Conservation (phyloP, 140 eudicot genomes). For the Flaveria floridana region DNA sequence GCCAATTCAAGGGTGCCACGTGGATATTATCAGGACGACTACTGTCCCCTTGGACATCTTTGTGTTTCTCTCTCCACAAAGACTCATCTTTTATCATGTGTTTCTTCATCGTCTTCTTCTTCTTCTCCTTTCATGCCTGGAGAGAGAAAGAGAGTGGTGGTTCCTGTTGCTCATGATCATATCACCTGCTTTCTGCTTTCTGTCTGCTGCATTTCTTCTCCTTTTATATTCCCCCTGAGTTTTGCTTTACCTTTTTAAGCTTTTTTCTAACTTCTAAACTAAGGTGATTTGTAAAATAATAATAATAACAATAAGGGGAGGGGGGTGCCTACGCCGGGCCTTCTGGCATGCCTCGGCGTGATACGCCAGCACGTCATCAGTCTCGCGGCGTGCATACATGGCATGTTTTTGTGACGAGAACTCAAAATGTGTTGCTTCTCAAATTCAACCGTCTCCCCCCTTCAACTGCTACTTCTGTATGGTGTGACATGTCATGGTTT, state of each 20-base stretch:
- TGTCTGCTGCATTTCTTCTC: constrained; percentile 25
- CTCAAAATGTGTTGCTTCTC: too few species aligned
- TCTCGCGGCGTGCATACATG: too few species aligned
- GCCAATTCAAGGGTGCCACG: constrained; percentile 50
- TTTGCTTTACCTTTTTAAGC: constrained; percentile 20
- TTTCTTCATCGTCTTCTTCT: constrained; percentile 3
- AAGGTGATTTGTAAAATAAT: too few species aligned
- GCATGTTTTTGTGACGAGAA: too few species aligned
- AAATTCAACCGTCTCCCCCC: too few species aligned
- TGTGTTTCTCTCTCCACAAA: constrained; percentile 17
- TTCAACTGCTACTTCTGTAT: too few species aligned
- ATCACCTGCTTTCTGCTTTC: constrained; percentile 22
- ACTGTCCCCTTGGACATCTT: constrained; percentile 39
- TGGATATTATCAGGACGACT: constrained; percentile 43
- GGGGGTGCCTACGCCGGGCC: too few species aligned
- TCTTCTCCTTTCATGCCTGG: constrained; percentile 10
- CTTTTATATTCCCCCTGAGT: constrained; percentile 16
- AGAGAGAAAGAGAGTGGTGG: constrained; percentile 21
- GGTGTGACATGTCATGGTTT: too few species aligned
- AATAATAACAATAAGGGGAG: too few species aligned
- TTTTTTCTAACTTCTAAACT: too few species aligned
- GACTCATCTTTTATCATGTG: constrained; percentile 16
- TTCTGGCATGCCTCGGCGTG: too few species aligned
- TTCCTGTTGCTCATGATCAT: constrained; percentile 22
- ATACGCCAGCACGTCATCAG: too few species aligned